Evolutionary conservation across 495 filamentous ascomycete species (phyloP), one percentile per base, ranked within the genome.

Genomic region (Hypoxylon lenormandii): DNA sequence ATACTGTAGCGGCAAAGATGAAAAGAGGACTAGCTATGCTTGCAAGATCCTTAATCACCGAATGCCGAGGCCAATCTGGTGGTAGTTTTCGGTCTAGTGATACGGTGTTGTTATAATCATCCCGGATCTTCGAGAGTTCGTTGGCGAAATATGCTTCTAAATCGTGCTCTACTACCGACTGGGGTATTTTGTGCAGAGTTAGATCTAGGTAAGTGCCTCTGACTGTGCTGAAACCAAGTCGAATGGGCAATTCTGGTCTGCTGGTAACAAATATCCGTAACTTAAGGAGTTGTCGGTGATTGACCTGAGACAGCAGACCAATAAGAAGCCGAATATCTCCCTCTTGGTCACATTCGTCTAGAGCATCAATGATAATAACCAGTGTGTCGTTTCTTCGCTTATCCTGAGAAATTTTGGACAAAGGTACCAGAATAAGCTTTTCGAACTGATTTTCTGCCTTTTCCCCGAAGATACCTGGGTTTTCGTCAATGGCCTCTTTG

Each of bases 341-440:
- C 12, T 84, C 78, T 5, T 65, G 19, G 1, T 81, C 80, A 60
- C 82, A 87, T 62, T 86, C 82, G 51, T 86, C 85, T 15, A 87
- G 75, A 53, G 84, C 84, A 63, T 87, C 84, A 26, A 87, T 72
- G 13, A 86, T 77, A 12, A 86, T 73, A 13, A 81, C 57, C 10
- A 77, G 15, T 11, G 52, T 51, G 6, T 36, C 18, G 16, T 4
- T 33, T n/a, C 40, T 37, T 26, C 40, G 54, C 22, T 26, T 4
- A 1, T 59, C 28, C 15, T 8, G 11, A 15, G 56, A 5, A 37
- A 57, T 42, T 8, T 21, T 33, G 61, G 70, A 51, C 5, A 85
- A 66, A 10, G 81, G 82, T 26, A 79, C 23, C 52, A 83, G 60
- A 65, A 86, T 68, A 12, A 88, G 79, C 70, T 82, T 75, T 4